Evolutionary conservation across 495 filamentous ascomycete species (phyloP).

Genomic region (Cetradonia linearis): DNA sequence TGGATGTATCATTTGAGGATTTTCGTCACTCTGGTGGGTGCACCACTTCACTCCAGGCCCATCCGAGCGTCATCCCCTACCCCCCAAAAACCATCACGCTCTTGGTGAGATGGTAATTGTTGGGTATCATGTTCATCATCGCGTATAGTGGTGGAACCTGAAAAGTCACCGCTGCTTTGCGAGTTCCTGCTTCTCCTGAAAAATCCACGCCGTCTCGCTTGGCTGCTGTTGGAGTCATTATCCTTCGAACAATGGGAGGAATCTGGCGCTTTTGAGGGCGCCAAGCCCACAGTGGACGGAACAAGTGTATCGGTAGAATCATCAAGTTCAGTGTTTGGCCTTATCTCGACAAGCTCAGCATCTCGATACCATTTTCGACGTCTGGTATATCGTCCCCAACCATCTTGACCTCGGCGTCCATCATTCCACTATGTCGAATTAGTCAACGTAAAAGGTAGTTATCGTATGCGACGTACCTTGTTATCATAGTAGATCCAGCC

Average conservation of each 20-base stretch:
- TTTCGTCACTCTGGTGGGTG: neutral
- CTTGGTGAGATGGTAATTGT: conserved; percentile 28
- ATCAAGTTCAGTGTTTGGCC: conserved; percentile 33
- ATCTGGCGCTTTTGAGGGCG: conserved; percentile 23
- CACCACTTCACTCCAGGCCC: conserved; percentile 38
- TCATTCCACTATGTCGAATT: conserved; percentile 65
- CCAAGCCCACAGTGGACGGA: conserved; percentile 23
- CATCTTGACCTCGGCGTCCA: conserved; percentile 75
- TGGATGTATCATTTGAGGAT: too few relatives aligned
- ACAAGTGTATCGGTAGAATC: conserved; percentile 32
- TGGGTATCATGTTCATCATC: conserved; percentile 41
- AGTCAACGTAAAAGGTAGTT: conserved; percentile 4
- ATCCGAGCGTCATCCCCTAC: conserved; percentile 44
- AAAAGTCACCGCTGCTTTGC: conserved; percentile 33
- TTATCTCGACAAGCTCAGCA: conserved; percentile 80
- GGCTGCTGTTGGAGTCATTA: conserved; percentile 25
- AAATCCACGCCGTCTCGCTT: conserved; percentile 29
- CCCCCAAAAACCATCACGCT: conserved; percentile 37
- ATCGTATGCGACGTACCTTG: conserved; percentile 51
- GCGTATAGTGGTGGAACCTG: conserved; percentile 35
- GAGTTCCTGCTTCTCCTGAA: conserved; percentile 26
- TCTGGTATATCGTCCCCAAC: conserved; percentile 91
- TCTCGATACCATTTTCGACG: conserved; percentile 93
- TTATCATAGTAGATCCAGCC: conserved; percentile 99
- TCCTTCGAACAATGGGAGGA: conserved; percentile 30